phyloP scores from a whole-genome alignment of 2,329 filamentous ascomycete genomes.

The Ramichloridium luteum region DNA sequence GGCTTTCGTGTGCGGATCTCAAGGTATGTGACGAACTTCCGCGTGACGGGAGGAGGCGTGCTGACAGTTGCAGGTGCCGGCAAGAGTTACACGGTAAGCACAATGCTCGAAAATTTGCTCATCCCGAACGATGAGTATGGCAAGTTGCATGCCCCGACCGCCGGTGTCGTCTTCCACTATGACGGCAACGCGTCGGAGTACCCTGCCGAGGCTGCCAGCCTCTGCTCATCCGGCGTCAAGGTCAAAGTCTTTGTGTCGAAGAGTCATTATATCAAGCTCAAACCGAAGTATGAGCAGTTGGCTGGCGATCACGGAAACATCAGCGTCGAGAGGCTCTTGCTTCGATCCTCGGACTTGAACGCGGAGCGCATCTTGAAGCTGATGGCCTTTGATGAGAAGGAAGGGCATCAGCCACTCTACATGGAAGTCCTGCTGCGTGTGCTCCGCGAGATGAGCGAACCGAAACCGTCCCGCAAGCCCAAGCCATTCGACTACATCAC shows the following conservation, averaged over 20 bases:
- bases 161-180: constrained; percentile 49
- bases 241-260: constrained; percentile 42
- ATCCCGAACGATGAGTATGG: constrained; percentile 32
- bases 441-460: constrained; percentile 41
- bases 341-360: constrained; percentile 32
- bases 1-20: constrained; percentile 50
- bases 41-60: too few species aligned
- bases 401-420: constrained; percentile 41
- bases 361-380: constrained; percentile 42
- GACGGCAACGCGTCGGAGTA: constrained; percentile 38
- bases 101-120: constrained; percentile 48
- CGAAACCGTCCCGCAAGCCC: constrained; percentile 3
- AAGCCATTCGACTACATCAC: constrained; percentile 38
- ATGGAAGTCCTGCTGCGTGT: constrained; percentile 43
- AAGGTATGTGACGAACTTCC: constrained; percentile 34
- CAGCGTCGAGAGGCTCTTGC: constrained; percentile 15
- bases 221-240: constrained; percentile 36
- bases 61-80: constrained; percentile 27
- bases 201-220: constrained; percentile 43
- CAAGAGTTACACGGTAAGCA: constrained; percentile 49
- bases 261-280: constrained; percentile 36
- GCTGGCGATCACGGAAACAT: constrained; percentile 3
- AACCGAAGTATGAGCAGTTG: constrained; percentile 29
- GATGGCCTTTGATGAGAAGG: constrained; percentile 38
- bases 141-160: constrained; percentile 39